Evolutionary conservation across 1,284 basidiomycete species (phyloP), one percentile per base, ranked within the genome.

Genomic region (Cryptococcus sp.): DNA sequence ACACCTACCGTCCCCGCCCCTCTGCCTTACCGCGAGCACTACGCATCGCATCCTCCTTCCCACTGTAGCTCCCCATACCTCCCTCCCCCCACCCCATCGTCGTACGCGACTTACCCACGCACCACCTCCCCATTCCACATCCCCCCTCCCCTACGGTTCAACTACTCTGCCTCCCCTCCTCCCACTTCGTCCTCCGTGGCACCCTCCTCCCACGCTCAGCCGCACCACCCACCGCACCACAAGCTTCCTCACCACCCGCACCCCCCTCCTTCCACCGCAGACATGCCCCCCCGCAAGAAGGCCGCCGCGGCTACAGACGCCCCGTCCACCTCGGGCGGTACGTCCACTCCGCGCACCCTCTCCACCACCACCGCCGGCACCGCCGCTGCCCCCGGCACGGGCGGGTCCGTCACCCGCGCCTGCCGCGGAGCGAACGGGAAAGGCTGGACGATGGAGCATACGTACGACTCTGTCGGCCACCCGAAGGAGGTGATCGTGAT

Each of bases 401-500:
- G 35, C 35, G 50, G 49, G 16, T 47, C 60, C 3, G 50, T 42
- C 15, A 47, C 60, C 28, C 52, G 55, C 37, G 48, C 52, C 4
- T 39, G 55, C 12, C 42, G 49, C n/a, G 44, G 50, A 15, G 46
- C 45, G 13, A 66, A 68, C 45, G 64, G 61, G 4, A 74, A 71
- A 48, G 70, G 71, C 13, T 75, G 71, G 70, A 73, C 69, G 1
- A 70, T 69, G 50, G 73, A 76, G 58, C 70, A 73, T 50, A 76
- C 72, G 2, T 71, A 68, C 35, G 72, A 74, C 51, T 72, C 71
- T 4, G 61, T 67, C 11, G 73, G 73, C n/a, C 66, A 70, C 46
- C 64, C 65, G 43, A 73, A 73, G 50, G 73, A 76, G 50, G 60
- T 76, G 48, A 71, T 76, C 35, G 71, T 76, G n/a, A 72, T 76